Percentiles rank a stretch among this genome's conserved stretches.
Evolutionary conservation across 257 asterid genomes (phyloP).

Genomic region (Solanum phureja): DNA sequence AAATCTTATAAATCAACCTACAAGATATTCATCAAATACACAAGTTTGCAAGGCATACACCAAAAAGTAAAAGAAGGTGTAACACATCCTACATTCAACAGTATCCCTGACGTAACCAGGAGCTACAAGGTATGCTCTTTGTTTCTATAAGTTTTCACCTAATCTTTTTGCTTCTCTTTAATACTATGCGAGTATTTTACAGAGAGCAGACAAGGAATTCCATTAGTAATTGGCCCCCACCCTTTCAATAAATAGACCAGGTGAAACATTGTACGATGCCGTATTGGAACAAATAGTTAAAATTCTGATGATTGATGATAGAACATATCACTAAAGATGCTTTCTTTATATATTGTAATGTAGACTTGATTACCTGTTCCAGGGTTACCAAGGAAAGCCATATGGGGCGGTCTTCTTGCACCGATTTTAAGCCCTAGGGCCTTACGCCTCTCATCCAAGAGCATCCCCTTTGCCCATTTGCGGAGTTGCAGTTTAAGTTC

Average conservation of each 20-base stretch:
- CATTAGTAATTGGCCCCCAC: neutral
- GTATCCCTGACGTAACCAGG: neutral
- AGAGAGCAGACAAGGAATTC: neutral
- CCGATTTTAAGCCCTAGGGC: conserved; percentile 82
- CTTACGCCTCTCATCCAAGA: conserved; percentile 79
- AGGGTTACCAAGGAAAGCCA: conserved; percentile 97
- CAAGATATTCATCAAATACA: neutral
- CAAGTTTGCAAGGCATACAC: neutral
- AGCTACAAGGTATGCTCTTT: neutral
- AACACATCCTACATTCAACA: neutral
- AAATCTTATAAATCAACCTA: neutral
- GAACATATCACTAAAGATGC: neutral
- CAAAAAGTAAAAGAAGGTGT: neutral
- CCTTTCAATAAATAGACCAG: neutral
- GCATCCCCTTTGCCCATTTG: conserved; percentile 97
- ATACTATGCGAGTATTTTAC: neutral
- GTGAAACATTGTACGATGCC: neutral
- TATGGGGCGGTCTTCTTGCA: conserved; percentile 83
- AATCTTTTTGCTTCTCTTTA: neutral
- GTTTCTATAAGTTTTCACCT: neutral
- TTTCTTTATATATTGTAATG: neutral
- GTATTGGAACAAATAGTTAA: neutral
- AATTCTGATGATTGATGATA: neutral
- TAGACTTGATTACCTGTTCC: conserved; percentile 60
- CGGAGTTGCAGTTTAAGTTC: conserved; percentile 62